Evolutionary conservation across 1,284 basidiomycete genomes (phyloP), one percentile per base, ranked within the genome.

Genomic region (Trichosporon coremiiforme): DNA sequence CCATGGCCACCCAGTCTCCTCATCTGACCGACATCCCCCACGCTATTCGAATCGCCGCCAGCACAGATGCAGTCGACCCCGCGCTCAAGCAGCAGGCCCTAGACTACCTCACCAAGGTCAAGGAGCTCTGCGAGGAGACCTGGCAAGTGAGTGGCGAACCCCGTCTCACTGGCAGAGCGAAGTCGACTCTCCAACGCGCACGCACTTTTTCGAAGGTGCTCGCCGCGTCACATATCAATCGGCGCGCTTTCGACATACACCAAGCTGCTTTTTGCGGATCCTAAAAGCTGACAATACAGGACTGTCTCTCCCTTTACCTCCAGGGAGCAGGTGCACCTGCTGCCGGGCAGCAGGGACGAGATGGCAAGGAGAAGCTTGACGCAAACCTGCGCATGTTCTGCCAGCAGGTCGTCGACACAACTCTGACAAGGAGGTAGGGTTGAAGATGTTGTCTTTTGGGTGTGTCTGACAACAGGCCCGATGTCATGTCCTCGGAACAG

Each of bases 281-380:
- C 5, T n/a, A n/a, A 1, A 53, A 22, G 10, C 35, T 65, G 17
- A 62, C 53, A 20, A 9, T 17, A 3, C 66, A 85, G 83, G 82
- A 84, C 66, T 84, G 83, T 68, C 74, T 85, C 31, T 73, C 80
- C 3, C 75, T 85, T 31, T 85, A 83, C 69, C 75, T 85, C 5
- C 82, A 84, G 73, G 84, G 84, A n/a, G 83, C 83, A 2, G 84
- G 84, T 35, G 71, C 76, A 6, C 70, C 78, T 2, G 75, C 75
- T 1, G 66, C 73, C 2, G 64, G 72, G 0, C 70, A 72, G 1
- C 62, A 73, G 3, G 83, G 83, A 13, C 77, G 77, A 68, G 84
- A 85, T 75, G 83, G 84, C 38, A 84, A 84, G 71, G 75, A 80
- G 63, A 83, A 83, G 76, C 76, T 82, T 35, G 78, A 79, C 9